Percentiles rank a stretch among this genome's conserved stretches.
Evolutionary conservation across 2,329 filamentous ascomycete species (phyloP).

Genomic region (Ilyonectria sp.): DNA sequence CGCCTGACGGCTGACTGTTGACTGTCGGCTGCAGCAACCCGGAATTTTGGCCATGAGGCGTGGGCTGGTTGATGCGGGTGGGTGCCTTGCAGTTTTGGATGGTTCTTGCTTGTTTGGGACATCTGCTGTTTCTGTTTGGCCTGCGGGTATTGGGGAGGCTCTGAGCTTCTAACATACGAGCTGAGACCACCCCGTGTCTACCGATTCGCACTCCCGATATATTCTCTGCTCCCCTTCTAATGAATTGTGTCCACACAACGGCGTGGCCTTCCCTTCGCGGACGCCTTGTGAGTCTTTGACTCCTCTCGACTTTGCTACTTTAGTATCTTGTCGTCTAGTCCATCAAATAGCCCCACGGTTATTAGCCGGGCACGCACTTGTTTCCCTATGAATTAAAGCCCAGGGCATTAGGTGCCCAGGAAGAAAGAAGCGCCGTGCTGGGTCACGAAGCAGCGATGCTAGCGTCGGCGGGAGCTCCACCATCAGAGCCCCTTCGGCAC

Average conservation of each 20-base stretch:
- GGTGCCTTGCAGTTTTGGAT: constrained; percentile 37
- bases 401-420: constrained; percentile 19
- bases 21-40: neutral
- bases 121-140: constrained; percentile 31
- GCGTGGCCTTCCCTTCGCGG: constrained; percentile 14
- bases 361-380: constrained; percentile 3
- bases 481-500: constrained; percentile 39
- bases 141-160: constrained; percentile 8
- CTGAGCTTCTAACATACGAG: constrained; percentile 9
- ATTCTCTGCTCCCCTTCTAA: neutral
- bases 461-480: constrained; percentile 33
- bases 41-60: constrained; percentile 18
- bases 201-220: constrained; percentile 17
- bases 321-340: constrained; percentile 3
- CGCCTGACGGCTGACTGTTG: constrained; percentile 14
- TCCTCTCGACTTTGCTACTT: constrained; percentile 6
- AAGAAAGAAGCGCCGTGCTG: constrained; percentile 19
- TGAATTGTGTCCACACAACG: constrained; percentile 13
- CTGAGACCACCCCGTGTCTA: constrained; percentile 19
- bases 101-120: constrained; percentile 29
- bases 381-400: constrained; percentile 29
- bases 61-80: constrained; percentile 28
- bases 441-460: constrained; percentile 36
- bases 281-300: neutral
- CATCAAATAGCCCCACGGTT: constrained; percentile 15